Evolutionary conservation across 768 basidiomycete species (phyloP).

Genomic region (Termitomyces sp.): DNA sequence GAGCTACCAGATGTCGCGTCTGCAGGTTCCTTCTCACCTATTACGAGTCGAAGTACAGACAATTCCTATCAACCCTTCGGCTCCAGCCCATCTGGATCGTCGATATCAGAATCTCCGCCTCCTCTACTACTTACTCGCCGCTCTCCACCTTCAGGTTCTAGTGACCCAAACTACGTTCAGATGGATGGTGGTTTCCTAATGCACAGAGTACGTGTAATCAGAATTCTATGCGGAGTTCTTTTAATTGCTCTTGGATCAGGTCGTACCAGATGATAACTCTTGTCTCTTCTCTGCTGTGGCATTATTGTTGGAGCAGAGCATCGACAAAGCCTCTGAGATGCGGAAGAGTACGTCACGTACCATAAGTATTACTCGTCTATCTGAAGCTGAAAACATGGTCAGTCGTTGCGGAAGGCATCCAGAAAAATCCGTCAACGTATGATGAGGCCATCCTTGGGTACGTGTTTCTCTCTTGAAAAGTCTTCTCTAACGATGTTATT

Average conservation of each 20-base stretch:
- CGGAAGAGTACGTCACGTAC: slow-evolving; percentile 56
- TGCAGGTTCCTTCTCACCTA: slow-evolving; percentile 11
- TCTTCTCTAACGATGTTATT: background rate
- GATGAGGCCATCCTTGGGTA: slow-evolving; percentile 87
- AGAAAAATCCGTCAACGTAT: slow-evolving; percentile 64
- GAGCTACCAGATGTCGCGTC: slow-evolving; percentile 23
- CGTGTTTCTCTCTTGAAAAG: background rate
- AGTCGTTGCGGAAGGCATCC: slow-evolving; percentile 87
- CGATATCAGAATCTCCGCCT: background rate
- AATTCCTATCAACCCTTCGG: slow-evolving; percentile 12
- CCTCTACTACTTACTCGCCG: background rate
- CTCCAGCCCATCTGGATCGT: background rate
- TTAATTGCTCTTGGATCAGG: background rate
- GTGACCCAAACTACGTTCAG: slow-evolving; percentile 53
- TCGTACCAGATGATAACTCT: slow-evolving; percentile 97
- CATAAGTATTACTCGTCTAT: too few relatives aligned
- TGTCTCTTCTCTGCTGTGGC: slow-evolving; percentile 90
- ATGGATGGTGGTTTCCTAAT: slow-evolving; percentile 62
- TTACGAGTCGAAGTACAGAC: background rate
- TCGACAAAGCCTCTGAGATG: slow-evolving; percentile 62
- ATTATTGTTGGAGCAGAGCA: slow-evolving; percentile 79
- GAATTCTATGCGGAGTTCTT: background rate
- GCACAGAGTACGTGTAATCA: slow-evolving; percentile 51
- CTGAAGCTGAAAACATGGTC: background rate
- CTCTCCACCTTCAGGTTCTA: slow-evolving; percentile 8